Evolutionary conservation across 805 yeast genomes (phyloP), one percentile per base, ranked within the genome.

Genomic region (Starmerella floris): DNA sequence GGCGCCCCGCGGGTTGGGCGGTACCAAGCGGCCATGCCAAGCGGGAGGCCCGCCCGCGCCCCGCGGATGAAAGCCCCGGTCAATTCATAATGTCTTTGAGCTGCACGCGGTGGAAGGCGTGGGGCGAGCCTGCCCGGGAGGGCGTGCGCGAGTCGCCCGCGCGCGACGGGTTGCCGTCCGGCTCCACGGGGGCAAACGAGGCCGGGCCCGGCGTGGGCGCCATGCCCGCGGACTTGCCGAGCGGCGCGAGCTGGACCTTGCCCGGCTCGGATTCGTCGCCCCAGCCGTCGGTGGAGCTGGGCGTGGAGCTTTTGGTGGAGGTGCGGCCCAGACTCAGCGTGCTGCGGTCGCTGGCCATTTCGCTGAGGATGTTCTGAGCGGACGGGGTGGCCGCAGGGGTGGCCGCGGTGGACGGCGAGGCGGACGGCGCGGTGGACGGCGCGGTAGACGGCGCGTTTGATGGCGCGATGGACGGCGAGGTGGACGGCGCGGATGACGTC

Each of bases 1-100:
- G n/a, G n/a, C n/a, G n/a, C n/a, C n/a, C n/a, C n/a, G n/a, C n/a
- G n/a, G n/a, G n/a, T n/a, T n/a, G n/a, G n/a, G n/a, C n/a, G n/a
- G n/a, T n/a, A n/a, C n/a, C n/a, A n/a, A n/a, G n/a, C n/a, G n/a
- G n/a, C n/a, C n/a, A n/a, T n/a, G n/a, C n/a, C n/a, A n/a, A n/a
- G n/a, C n/a, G n/a, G n/a, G n/a, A n/a, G n/a, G n/a, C n/a, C n/a
- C n/a, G n/a, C n/a, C n/a, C n/a, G n/a, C n/a, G n/a, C n/a, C n/a
- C n/a, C n/a, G n/a, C n/a, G n/a, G n/a, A n/a, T n/a, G n/a, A n/a
- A n/a, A n/a, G n/a, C n/a, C n/a, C n/a, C 15, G 17, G 4, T 13
- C 37, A 41, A 22, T 52, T 52, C 31, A 52, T 48, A 20, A 52
- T 41, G 25, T 48, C 53, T 32, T 44, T 44, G 35, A 52, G 36